Evolutionary conservation across 2,329 filamentous ascomycete genomes (phyloP).

Genomic region (Colletotrichum sidae): DNA sequence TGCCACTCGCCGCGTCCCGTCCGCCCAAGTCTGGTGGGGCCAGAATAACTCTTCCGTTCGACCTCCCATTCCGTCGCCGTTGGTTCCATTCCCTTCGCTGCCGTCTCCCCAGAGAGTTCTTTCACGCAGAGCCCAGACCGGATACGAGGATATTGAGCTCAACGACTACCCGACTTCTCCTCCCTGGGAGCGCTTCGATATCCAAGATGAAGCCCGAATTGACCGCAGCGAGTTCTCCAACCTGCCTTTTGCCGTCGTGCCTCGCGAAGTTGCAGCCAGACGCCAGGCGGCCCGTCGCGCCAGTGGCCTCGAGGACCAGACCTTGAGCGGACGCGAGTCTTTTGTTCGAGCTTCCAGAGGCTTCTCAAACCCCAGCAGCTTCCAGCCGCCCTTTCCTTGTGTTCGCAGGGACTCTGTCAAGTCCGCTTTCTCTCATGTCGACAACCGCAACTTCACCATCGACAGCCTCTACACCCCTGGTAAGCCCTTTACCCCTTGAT

Average conservation of each 20-base stretch:
- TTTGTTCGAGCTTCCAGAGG: background rate
- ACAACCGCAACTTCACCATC: conserved; percentile 18
- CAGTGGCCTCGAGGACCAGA: conserved; percentile 38
- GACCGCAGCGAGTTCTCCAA: conserved; percentile 3
- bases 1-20: background rate
- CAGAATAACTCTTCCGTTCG: background rate
- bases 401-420: conserved; percentile 17
- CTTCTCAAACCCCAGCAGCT: conserved; percentile 15
- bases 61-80: background rate
- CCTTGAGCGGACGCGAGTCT: conserved; percentile 27
- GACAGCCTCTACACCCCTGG: conserved; percentile 1
- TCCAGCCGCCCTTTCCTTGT: background rate
- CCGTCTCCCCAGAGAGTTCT: background rate
- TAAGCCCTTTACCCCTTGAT: background rate
- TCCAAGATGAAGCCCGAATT: background rate
- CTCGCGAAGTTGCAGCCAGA: conserved; percentile 29
- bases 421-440: conserved; percentile 21
- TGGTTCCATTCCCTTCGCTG: conserved; percentile 6
- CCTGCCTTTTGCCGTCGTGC: conserved; percentile 28
- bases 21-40: conserved; percentile 24
- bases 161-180: background rate
- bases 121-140: conserved; percentile 7
- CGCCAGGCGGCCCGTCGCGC: conserved; percentile 34
- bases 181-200: background rate
- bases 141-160: conserved; percentile 28